Evolutionary conservation across 495 filamentous ascomycete genomes (phyloP).

Genomic region (Penicillium simplicissimum): DNA sequence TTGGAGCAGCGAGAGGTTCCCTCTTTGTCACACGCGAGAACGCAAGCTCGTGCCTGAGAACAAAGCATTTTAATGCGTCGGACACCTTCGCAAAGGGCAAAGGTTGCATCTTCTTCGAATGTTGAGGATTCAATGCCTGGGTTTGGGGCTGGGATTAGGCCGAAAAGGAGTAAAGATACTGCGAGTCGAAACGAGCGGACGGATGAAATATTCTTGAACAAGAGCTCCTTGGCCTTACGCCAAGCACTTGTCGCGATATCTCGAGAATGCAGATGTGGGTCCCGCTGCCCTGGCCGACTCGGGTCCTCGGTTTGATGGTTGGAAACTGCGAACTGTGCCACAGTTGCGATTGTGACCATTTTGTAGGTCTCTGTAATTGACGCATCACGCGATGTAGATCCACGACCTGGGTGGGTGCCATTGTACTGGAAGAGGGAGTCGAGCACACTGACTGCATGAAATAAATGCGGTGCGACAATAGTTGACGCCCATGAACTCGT

Average conservation of each 20-base stretch:
- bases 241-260: neutral
- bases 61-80: neutral
- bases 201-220: neutral
- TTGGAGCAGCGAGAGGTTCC: neutral
- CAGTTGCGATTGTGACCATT: neutral
- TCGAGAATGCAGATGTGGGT: neutral
- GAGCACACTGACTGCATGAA: neutral
- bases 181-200: neutral
- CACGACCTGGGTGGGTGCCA: neutral
- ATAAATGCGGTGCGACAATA: neutral
- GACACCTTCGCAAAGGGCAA: neutral
- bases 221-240: neutral
- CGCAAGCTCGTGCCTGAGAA: neutral
- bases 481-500: neutral
- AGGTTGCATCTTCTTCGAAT: neutral
- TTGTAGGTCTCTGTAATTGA: neutral
- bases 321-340: neutral
- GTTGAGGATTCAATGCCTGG: neutral
- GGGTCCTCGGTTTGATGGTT: neutral
- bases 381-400: neutral
- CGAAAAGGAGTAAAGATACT: neutral
- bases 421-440: neutral
- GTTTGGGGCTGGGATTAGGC: neutral
- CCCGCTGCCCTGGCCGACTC: neutral
- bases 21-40: neutral